A percentile compares a stretch with the other conserved stretches of the same genome.
These are phyloP conservation scores for Colletotrichum orchidophilum DNA, from an alignment of 2,329 filamentous ascomycete genomes.

Conservation along the genomic window DNA sequence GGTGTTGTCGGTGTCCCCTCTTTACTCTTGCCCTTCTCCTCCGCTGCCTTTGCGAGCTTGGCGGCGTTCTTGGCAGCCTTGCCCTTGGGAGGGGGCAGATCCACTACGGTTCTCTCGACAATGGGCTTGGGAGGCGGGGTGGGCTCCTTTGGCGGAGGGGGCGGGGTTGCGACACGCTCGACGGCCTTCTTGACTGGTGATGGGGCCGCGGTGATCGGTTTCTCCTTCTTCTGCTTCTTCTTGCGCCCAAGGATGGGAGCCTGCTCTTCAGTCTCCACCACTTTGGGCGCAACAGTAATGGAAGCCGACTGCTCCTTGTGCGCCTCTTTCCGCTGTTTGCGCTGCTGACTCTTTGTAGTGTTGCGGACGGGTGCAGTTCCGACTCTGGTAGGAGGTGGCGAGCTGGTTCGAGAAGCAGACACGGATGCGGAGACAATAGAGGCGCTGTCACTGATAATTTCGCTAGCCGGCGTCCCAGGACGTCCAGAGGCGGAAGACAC, in stretches of 20 bases:
- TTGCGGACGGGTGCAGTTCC: constrained; percentile 74
- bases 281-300: constrained; percentile 59
- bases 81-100: constrained; percentile 33
- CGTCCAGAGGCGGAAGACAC: constrained; percentile 57
- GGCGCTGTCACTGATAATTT: constrained; percentile 79
- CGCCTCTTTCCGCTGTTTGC: constrained; percentile 77
- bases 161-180: constrained; percentile 16
- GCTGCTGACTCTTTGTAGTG: constrained; percentile 81
- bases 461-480: constrained; percentile 79
- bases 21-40: constrained; percentile 34
- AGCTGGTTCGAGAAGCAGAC: constrained; percentile 74
- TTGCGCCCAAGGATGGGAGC: constrained; percentile 82
- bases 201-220: constrained; percentile 44
- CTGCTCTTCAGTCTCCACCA: constrained; percentile 65
- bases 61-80: constrained; percentile 37
- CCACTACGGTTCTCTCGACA: constrained; percentile 39
- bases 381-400: constrained; percentile 70
- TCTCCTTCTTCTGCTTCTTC: constrained; percentile 87
- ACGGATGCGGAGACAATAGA: constrained; percentile 78
- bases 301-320: constrained; percentile 70
- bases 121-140: constrained; percentile 23
- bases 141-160: constrained; percentile 30
- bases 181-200: constrained; percentile 31
- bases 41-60: constrained; percentile 32
- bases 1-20: constrained; percentile 4